A percentile compares a stretch with the other conserved stretches of the same genome.
phyloP scores from a whole-genome alignment of 495 filamentous ascomycete genomes.

The Evansstolkia leycettana region DNA sequence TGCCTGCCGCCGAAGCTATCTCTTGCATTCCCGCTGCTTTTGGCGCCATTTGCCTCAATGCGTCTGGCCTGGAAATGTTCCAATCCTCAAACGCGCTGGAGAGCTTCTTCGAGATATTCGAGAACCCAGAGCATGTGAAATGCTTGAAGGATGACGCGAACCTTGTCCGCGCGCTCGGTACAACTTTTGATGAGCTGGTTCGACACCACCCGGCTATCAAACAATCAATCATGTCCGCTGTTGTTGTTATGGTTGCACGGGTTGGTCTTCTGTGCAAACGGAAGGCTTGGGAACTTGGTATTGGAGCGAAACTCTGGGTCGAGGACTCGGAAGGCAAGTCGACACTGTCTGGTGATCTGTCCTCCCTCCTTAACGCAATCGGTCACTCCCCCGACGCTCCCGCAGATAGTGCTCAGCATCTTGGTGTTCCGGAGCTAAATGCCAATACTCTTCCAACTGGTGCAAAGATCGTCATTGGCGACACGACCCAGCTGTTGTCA shows the following conservation, averaged over 20 bases:
- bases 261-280: conserved; percentile 56
- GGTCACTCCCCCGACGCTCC: conserved; percentile 17
- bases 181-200: conserved; percentile 84
- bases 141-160: conserved; percentile 59
- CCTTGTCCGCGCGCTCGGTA: conserved; percentile 47
- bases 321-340: conserved; percentile 30
- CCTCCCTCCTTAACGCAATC: conserved; percentile 23
- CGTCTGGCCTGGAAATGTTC: conserved; percentile 80
- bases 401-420: conserved; percentile 13
- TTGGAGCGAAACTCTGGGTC: conserved; percentile 71
- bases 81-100: conserved; percentile 69
- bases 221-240: conserved; percentile 60
- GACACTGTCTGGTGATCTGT: conserved; percentile 16
- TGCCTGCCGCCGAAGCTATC: conserved; percentile 77
- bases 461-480: conserved; percentile 21
- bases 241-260: conserved; percentile 72
- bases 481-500: conserved; percentile 18
- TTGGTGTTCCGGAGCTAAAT: conserved; percentile 24
- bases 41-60: conserved; percentile 87
- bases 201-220: conserved; percentile 84
- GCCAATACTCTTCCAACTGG: conserved; percentile 24
- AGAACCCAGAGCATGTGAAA: conserved; percentile 80
- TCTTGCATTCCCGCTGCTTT: conserved; percentile 73
- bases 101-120: conserved; percentile 87
- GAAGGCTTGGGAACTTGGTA: conserved; percentile 51